Base-by-base conservation (phyloP, 345 rosid species). In the Aurinia saxatilis region DNA sequence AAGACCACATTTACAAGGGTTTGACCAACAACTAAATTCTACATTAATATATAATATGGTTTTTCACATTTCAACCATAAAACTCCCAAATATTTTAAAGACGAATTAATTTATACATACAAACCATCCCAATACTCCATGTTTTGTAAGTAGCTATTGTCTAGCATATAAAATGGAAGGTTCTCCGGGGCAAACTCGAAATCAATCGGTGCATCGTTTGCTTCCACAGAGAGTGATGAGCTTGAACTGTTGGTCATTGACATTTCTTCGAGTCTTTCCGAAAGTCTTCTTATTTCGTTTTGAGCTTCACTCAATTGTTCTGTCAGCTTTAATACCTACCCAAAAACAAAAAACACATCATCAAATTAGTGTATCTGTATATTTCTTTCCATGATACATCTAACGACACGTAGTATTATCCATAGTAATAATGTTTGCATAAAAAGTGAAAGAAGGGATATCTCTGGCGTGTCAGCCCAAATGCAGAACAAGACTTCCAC, bases 261-360 rank as follows among this genome's bases (percentile, higher is more conserved):
- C n/a, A 64, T 63, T 40, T 75, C 84, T 18, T 79, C 84, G 0
- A 57, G 55, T 1, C 78, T 55, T 53, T 77, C 82, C 1, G 81
- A 49, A 10, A 84, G 46, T 67, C 71, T 72, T 27, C 77, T 75
- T 21, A 81, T 80, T 62, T 88, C 89, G 10, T 72, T 82, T 44
- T 80, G 75, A 6, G 91, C 73, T 31, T 77, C 87, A 1, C 27
- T 37, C 4, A 83, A 47, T 29, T 80, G 78, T 3, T 80, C 84
- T 5, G 75, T 81, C 39, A 91, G 78, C 67, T 77, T 77, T 27
- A 81, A 2, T 8, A 91, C 79, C 98, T 88, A 60, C n/a, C 44
- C 44, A 17, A 11, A 1, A 10, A 10, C 25, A 21, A 10, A 61
- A 34, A 0, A 19, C 5, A 62, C 2, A 14, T 21, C 10, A 15